Evolutionary conservation across 2,329 filamentous ascomycete genomes (phyloP).

Genomic region (Teratosphaeria pseudoeucalypti): DNA sequence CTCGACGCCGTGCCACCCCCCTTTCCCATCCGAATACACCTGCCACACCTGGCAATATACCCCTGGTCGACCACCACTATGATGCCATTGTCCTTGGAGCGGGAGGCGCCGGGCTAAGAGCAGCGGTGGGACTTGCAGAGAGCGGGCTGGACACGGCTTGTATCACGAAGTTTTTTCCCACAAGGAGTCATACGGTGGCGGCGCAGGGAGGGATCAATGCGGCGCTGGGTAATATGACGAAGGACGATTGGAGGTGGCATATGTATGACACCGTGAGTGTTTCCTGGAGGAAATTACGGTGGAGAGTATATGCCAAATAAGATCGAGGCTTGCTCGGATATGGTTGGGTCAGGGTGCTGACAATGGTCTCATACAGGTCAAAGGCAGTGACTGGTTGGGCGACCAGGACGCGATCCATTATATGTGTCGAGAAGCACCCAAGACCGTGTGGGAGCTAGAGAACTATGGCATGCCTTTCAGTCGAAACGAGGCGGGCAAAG

Average conservation of each 20-base stretch:
- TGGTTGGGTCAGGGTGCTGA: neutral
- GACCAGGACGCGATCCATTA: conserved; percentile 52
- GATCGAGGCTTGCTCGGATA: neutral
- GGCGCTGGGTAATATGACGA: conserved; percentile 45
- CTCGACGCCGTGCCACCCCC: conserved; percentile 18
- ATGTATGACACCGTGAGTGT: conserved; percentile 43
- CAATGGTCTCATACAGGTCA: conserved; percentile 26
- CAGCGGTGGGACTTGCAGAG: conserved; percentile 54
- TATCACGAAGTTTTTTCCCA: conserved; percentile 52
- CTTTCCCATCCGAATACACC: conserved; percentile 2
- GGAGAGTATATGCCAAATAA: neutral
- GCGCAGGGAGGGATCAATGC: conserved; percentile 56
- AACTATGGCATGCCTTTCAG: conserved; percentile 47
- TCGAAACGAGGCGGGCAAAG: conserved; percentile 34
- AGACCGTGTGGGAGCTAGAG: conserved; percentile 45
- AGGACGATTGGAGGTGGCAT: conserved; percentile 50
- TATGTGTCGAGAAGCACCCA: conserved; percentile 47
- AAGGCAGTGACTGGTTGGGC: conserved; percentile 49
- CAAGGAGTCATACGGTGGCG: conserved; percentile 55
- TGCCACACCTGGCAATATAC: conserved; percentile 52
- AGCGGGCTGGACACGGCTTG: conserved; percentile 56
- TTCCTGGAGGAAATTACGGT: neutral
- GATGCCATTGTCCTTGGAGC: conserved; percentile 49
- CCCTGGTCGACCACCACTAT: conserved; percentile 95
- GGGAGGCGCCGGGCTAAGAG: conserved; percentile 53